These are phyloP conservation scores for Meyerozyma smithsonii DNA, from an alignment of 1,139 yeast species.

Conservation along the genomic window DNA sequence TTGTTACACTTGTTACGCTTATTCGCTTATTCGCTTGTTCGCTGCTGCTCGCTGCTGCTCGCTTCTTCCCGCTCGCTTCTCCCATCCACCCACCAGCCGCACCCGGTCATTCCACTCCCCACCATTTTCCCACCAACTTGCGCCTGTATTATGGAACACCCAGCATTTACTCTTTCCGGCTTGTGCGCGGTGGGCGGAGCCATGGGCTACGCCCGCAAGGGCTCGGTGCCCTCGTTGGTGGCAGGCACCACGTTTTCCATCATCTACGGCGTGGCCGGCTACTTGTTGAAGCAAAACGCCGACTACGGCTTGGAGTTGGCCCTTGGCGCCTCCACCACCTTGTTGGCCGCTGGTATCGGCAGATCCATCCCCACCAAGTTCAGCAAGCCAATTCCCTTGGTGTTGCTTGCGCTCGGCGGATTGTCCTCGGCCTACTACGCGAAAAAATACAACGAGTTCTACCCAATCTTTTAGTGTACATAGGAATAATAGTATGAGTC, in stretches of 20 bases:
- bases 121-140: not conserved
- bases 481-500: no score
- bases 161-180: slow-evolving; percentile 72
- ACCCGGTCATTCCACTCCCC: no score
- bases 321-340: slow-evolving; percentile 60
- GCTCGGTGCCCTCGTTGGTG: slow-evolving; percentile 72
- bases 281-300: slow-evolving; percentile 64
- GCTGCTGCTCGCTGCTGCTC: no score
- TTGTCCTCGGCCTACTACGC: slow-evolving; percentile 65
- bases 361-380: slow-evolving; percentile 59
- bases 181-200: slow-evolving; percentile 70
- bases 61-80: no score
- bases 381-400: slow-evolving; percentile 72
- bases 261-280: slow-evolving; percentile 73
- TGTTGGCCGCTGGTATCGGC: slow-evolving; percentile 64
- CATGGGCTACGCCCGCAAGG: slow-evolving; percentile 67
- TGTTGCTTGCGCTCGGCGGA: slow-evolving; percentile 61
- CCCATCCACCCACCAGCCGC: no score
- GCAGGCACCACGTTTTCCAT: slow-evolving; percentile 74
- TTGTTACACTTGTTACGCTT: no score
- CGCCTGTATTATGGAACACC: no score
- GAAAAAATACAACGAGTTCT: slow-evolving; percentile 68
- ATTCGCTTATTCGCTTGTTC: no score
- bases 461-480: slow-evolving; percentile 22
- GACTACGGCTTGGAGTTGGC: slow-evolving; percentile 83